Percentiles rank a stretch among this genome's conserved stretches.
Evolutionary conservation across 1,139 yeast species (phyloP).

Genomic region (Chernovozyma aurita): DNA sequence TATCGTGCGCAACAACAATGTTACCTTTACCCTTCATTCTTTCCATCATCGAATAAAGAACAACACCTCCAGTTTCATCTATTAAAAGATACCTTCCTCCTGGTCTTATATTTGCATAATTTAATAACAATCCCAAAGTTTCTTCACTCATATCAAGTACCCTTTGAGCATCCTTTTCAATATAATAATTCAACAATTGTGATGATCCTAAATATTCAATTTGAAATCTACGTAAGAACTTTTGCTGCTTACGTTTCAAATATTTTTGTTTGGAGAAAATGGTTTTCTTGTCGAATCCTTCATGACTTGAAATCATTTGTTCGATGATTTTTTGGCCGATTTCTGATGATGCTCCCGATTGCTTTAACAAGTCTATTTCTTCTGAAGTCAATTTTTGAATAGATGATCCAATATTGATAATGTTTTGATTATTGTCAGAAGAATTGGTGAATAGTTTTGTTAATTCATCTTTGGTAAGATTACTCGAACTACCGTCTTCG

Average conservation of each 20-base stretch:
- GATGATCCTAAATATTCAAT: conserved; percentile 75
- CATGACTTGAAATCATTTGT: conserved; percentile 77
- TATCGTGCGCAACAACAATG: conserved; percentile 78
- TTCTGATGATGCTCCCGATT: conserved; percentile 54
- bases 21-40: conserved; percentile 83
- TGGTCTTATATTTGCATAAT: conserved; percentile 76
- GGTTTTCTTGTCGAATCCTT: conserved; percentile 84
- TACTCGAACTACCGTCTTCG: conserved; percentile 23
- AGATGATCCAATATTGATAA: conserved; percentile 68
- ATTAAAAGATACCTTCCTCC: conserved; percentile 85
- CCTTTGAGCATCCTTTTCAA: conserved; percentile 67
- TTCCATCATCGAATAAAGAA: conserved; percentile 81
- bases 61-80: conserved; percentile 88
- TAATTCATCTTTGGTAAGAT: conserved; percentile 34
- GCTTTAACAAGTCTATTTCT: conserved; percentile 78
- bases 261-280: conserved; percentile 88
- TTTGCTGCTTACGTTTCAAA: conserved; percentile 84
- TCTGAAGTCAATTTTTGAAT: conserved; percentile 70
- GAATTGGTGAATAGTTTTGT: conserved; percentile 39
- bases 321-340: conserved; percentile 82
- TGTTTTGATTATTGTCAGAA: conserved; percentile 65
- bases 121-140: conserved; percentile 69
- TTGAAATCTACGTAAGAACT: conserved; percentile 80
- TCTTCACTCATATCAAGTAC: conserved; percentile 85
- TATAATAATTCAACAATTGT: conserved; percentile 67